Evolutionary conservation across 2,329 filamentous ascomycete genomes (phyloP).

Genomic region (Curvularia sp.): DNA sequence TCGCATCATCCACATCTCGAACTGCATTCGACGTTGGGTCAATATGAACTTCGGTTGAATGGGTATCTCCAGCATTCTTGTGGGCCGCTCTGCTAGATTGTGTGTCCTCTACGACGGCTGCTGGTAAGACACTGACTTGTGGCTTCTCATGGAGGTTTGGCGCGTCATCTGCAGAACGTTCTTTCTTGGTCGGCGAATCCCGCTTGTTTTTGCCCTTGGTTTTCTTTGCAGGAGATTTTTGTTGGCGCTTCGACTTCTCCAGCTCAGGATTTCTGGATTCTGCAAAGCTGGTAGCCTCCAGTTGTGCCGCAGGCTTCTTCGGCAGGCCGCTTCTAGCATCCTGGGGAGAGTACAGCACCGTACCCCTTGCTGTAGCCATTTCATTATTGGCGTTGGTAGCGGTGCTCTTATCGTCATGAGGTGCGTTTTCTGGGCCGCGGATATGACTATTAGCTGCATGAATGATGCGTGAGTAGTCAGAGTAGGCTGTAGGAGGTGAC

Average conservation of each 20-base stretch:
- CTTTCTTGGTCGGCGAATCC: background rate
- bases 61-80: background rate
- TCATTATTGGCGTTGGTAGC: background rate
- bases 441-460: constrained; percentile 6
- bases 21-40: background rate
- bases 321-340: constrained; percentile 47
- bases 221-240: constrained; percentile 23
- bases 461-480: constrained; percentile 3
- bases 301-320: constrained; percentile 18
- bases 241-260: constrained; percentile 27
- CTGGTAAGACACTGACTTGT: background rate
- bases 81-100: background rate
- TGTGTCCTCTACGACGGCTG: background rate
- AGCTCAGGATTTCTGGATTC: constrained; percentile 23
- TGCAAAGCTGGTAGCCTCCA: background rate
- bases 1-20: background rate
- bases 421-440: constrained; percentile 1
- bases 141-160: background rate
- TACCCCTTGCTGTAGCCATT: background rate
- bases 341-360: constrained; percentile 44
- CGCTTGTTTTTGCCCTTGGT: background rate
- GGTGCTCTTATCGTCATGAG: constrained; percentile 8
- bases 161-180: background rate
- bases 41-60: background rate
- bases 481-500: constrained; percentile 1